Evolutionary conservation across 169 alveolate species (phyloP).

Genomic region (Plasmodium relictum): DNA sequence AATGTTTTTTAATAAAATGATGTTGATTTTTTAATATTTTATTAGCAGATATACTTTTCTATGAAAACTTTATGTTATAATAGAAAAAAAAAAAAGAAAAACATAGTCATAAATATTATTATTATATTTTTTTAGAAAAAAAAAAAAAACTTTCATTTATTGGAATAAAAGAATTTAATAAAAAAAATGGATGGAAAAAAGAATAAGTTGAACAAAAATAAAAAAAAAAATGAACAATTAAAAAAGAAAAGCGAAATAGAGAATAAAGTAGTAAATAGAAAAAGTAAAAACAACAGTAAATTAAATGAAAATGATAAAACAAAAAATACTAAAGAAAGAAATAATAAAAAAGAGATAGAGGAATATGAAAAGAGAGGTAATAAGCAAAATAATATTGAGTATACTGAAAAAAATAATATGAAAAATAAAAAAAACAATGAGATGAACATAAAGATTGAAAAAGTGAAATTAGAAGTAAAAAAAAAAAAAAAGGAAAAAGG

Average conservation of each 20-base stretch:
- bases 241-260: neutral
- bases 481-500: slow-evolving; percentile 1
- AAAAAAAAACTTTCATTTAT: neutral
- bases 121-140: neutral
- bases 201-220: too few relatives aligned
- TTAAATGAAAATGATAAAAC: too few relatives aligned
- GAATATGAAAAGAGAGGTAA: neutral
- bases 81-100: too few relatives aligned
- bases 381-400: neutral
- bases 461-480: neutral
- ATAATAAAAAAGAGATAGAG: neutral
- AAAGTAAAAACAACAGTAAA: neutral
- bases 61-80: too few relatives aligned
- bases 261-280: neutral
- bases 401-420: neutral
- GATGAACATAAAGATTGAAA: neutral
- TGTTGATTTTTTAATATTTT: slow-evolving; percentile 5
- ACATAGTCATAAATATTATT: too few relatives aligned
- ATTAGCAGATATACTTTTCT: too few relatives aligned
- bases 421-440: slow-evolving; percentile 2
- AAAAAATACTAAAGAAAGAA: neutral
- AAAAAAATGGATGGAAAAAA: too few relatives aligned
- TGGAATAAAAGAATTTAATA: neutral
- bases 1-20: neutral
- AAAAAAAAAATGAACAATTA: too few relatives aligned